Evolutionary conservation across 257 asterid species (phyloP).

Genomic region (Nicotiana paniculata): DNA sequence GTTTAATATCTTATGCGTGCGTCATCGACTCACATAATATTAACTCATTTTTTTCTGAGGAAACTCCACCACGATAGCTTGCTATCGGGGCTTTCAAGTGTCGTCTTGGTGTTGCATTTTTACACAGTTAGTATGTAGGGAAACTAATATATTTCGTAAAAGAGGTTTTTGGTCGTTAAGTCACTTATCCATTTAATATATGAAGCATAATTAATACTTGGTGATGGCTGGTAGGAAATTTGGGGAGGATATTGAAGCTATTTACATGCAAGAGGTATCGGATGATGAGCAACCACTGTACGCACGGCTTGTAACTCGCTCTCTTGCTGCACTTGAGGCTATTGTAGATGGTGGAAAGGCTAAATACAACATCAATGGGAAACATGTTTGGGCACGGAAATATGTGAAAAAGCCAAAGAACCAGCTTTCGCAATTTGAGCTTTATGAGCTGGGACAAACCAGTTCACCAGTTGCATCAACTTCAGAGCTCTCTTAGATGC

Average conservation of each 20-base stretch:
- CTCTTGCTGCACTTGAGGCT: constrained; percentile 22
- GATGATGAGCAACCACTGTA: constrained; percentile 51
- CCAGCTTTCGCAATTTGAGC: neutral
- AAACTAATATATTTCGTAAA: too few species aligned
- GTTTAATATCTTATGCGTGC: too few species aligned
- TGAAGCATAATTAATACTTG: neutral
- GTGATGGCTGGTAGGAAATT: constrained; percentile 32
- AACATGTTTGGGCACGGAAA: constrained; percentile 79
- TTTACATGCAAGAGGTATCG: constrained; percentile 63
- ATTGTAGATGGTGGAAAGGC: constrained; percentile 47
- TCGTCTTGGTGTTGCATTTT: too few species aligned
- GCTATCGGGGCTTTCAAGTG: too few species aligned
- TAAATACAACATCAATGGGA: constrained; percentile 63
- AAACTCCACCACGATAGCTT: too few species aligned
- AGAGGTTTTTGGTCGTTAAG: neutral
- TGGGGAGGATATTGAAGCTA: constrained; percentile 59
- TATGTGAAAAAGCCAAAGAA: constrained; percentile 26
- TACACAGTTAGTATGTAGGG: too few species aligned
- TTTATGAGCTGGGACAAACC: neutral
- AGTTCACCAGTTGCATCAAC: neutral
- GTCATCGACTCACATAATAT: too few species aligned
- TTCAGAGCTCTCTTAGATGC: neutral
- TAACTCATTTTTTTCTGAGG: too few species aligned
- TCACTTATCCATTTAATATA: neutral
- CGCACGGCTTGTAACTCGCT: constrained; percentile 49